Evolutionary conservation across 2,329 filamentous ascomycete genomes (phyloP).

Genomic region (Diaporthe capsici): DNA sequence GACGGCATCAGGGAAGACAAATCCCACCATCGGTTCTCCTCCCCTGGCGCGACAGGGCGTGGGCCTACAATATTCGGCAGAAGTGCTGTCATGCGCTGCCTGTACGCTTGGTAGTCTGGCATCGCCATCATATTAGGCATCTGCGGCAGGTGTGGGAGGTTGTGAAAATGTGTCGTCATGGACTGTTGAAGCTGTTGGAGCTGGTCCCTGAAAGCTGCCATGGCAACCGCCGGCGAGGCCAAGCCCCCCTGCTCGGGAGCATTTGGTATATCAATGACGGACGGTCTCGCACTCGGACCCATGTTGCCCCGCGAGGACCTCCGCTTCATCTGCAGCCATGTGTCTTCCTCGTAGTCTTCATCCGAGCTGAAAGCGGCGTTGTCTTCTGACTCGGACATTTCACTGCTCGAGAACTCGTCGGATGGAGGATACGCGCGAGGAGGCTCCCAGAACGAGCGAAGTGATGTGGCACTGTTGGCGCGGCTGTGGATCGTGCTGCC

Average conservation of each 20-base stretch:
- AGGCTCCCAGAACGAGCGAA: conserved; percentile 77
- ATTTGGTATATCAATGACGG: conserved; percentile 44
- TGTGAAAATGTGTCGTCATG: conserved; percentile 76
- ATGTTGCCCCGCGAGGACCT: conserved; percentile 46
- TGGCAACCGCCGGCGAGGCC: conserved; percentile 72
- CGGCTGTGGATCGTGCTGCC: conserved; percentile 72
- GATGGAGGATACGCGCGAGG: conserved; percentile 56
- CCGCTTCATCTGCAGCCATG: conserved; percentile 56
- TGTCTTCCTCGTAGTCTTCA: conserved; percentile 58
- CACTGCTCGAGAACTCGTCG: conserved; percentile 61
- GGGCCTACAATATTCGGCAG: conserved; percentile 74
- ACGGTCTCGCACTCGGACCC: conserved; percentile 43
- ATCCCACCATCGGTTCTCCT: conserved; percentile 77
- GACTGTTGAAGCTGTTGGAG: conserved; percentile 83
- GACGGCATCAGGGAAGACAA: conserved; percentile 68
- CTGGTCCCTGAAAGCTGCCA: conserved; percentile 81
- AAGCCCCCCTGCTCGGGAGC: conserved; percentile 54
- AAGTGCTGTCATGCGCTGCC: conserved; percentile 78
- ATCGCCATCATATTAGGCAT: conserved; percentile 77
- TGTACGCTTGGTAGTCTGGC: conserved; percentile 80
- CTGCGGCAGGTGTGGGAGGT: conserved; percentile 70
- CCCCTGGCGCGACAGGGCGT: conserved; percentile 63
- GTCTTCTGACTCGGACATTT: conserved; percentile 61
- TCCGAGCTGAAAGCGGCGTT: conserved; percentile 56
- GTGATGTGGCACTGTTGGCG: conserved; percentile 76